A percentile compares a stretch with the other conserved stretches of the same genome.
Conservation (phyloP, 2,329 filamentous ascomycete species). For the Lasiodiplodia sp. region DNA sequence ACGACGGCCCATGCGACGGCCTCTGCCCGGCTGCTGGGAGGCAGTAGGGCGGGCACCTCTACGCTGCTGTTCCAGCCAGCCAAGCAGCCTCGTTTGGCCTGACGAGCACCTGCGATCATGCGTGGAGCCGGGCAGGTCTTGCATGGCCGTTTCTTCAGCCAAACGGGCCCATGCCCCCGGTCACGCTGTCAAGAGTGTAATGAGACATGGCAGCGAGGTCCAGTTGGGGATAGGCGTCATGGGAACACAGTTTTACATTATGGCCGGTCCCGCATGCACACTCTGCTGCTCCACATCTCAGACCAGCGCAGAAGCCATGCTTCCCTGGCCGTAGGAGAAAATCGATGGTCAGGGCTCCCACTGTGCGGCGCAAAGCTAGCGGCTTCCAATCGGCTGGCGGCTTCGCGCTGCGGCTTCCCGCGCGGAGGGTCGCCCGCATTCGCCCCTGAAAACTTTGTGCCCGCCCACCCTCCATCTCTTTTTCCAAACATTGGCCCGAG, state of each 20-base stretch:
- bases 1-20: constrained; percentile 5
- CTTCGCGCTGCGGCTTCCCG: constrained; percentile 21
- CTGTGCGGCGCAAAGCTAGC: constrained; percentile 3
- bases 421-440: constrained; percentile 2
- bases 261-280: constrained; percentile 12
- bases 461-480: not conserved
- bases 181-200: constrained; percentile 6
- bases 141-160: not conserved
- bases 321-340: not conserved
- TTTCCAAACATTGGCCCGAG: constrained; percentile 14
- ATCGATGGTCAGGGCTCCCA: constrained; percentile 13
- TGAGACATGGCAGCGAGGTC: not conserved
- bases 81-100: constrained; percentile 19
- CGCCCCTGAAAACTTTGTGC: constrained; percentile 22
- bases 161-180: constrained; percentile 7
- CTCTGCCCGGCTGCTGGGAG: constrained; percentile 10
- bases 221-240: not conserved
- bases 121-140: not conserved
- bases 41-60: constrained; percentile 9
- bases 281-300: not conserved
- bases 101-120: constrained; percentile 5
- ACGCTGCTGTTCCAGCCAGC: not conserved
- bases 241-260: constrained; percentile 8
- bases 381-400: constrained; percentile 25
- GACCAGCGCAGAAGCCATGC: not conserved